These are phyloP conservation scores for Zymoseptoria tritici DNA, from an alignment of 2,329 filamentous ascomycete genomes.

Conservation along the genomic window DNA sequence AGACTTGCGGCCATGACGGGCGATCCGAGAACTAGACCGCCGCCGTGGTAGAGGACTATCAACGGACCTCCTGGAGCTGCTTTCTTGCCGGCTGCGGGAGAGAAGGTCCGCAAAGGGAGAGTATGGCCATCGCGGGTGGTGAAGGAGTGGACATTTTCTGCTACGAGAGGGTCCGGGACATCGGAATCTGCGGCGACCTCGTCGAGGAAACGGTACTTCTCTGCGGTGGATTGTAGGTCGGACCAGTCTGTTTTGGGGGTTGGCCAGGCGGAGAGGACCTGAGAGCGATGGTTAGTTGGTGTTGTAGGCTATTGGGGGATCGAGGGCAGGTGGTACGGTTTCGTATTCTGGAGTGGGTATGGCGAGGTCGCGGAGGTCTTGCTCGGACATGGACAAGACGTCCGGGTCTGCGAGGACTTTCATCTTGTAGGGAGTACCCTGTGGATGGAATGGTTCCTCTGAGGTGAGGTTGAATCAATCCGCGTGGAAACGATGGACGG, in stretches of 20 bases:
- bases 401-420: constrained; percentile 8
- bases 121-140: constrained; percentile 10
- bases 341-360: constrained; percentile 12
- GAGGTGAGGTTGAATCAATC: no score
- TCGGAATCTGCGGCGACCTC: constrained; percentile 13
- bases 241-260: constrained; percentile 11
- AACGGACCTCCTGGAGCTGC: constrained; percentile 10
- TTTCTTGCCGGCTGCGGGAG: neutral
- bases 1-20: constrained; percentile 11
- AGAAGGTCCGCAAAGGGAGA: constrained; percentile 8
- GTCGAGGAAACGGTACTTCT: constrained; percentile 9
- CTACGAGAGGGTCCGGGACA: constrained; percentile 9
- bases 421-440: neutral
- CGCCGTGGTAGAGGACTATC: constrained; percentile 20
- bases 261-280: constrained; percentile 13
- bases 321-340: constrained; percentile 5
- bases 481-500: no score
- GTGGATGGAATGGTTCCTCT: no score
- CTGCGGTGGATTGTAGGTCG: constrained; percentile 3
- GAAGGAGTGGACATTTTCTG: constrained; percentile 1
- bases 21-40: constrained; percentile 14
- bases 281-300: neutral
- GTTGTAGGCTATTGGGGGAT: neutral
- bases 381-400: constrained; percentile 11
- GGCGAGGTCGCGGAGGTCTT: constrained; percentile 12